These are phyloP conservation scores for Penicillium oxalicum DNA, from an alignment of 2,329 filamentous ascomycete species.

Conservation along the genomic window DNA sequence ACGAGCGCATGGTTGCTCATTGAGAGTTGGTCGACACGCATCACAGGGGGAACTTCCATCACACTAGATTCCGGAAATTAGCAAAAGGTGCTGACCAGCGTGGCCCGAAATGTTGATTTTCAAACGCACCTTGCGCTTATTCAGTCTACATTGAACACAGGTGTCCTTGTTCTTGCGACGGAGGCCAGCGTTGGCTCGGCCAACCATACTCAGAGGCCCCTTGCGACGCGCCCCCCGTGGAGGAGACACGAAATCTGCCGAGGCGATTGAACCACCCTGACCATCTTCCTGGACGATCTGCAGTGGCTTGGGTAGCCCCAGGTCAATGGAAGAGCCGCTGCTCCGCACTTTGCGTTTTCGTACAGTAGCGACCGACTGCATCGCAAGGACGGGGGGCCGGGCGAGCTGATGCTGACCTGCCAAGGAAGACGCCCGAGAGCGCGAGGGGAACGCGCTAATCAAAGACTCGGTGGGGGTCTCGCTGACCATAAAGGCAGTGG, in stretches of 20 bases:
- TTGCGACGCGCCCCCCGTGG: conserved; percentile 40
- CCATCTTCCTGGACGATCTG: conserved; percentile 43
- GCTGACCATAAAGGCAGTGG: conserved; percentile 34
- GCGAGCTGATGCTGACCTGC: conserved; percentile 20
- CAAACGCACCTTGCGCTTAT: conserved; percentile 39
- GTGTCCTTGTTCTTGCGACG: conserved; percentile 42
- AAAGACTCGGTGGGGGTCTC: conserved; percentile 28
- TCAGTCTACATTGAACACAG: conserved; percentile 40
- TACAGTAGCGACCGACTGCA: conserved; percentile 28
- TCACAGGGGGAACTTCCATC: conserved; percentile 39
- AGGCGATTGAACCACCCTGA: conserved; percentile 37
- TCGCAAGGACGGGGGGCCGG: conserved; percentile 27
- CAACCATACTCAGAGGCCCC: conserved; percentile 36
- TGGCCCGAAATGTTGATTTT: background rate
- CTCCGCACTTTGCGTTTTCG: conserved; percentile 34
- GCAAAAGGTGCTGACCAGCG: too few relatives aligned
- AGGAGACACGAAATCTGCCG: conserved; percentile 38
- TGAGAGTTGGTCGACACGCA: conserved; percentile 37
- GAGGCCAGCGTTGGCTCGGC: conserved; percentile 37
- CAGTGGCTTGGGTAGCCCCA: conserved; percentile 28
- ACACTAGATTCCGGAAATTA: conserved; percentile 23
- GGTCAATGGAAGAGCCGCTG: conserved; percentile 23
- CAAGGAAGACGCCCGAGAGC: conserved; percentile 20
- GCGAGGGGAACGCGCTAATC: conserved; percentile 20
- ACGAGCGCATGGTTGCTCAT: conserved; percentile 40